Evolutionary conservation across 116 monocot genomes (phyloP).

Genomic region (Posidonia oceanica): DNA sequence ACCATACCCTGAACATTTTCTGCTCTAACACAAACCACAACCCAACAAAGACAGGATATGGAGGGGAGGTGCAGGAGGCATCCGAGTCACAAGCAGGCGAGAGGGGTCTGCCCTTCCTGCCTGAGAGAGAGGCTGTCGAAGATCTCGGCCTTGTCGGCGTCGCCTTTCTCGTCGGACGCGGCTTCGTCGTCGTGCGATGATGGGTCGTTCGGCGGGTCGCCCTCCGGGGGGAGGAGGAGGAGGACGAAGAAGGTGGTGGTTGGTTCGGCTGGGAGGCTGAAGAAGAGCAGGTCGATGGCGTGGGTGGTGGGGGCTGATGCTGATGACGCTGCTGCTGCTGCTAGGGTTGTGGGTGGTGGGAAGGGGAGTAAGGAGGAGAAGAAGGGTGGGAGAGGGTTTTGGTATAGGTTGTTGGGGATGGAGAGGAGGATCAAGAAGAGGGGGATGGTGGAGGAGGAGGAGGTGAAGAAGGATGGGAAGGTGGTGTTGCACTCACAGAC

Average conservation of each 20-base stretch:
- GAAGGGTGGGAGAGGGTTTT: background rate
- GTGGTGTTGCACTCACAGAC: background rate
- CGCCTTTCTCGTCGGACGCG: conserved; percentile 8
- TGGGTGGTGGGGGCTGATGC: background rate
- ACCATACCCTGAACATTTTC: too few relatives aligned
- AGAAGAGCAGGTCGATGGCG: conserved; percentile 1
- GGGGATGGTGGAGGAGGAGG: background rate
- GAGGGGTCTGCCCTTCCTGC: conserved; percentile 54
- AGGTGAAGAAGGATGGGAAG: background rate
- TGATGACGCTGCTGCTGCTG: background rate
- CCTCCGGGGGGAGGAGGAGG: background rate
- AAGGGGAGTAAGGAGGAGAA: background rate
- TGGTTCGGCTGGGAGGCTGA: background rate
- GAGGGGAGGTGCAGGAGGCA: conserved; percentile 29
- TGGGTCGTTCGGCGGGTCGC: background rate
- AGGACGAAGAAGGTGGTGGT: background rate
- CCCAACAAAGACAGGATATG: background rate
- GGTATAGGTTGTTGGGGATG: conserved; percentile 1
- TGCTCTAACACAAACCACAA: too few relatives aligned
- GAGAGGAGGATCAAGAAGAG: background rate
- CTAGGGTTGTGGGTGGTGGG: background rate
- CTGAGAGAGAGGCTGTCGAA: conserved; percentile 36
- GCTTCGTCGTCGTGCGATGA: background rate
- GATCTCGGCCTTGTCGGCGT: conserved; percentile 20
- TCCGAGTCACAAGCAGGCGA: conserved; percentile 34